phyloP scores from a whole-genome alignment of 225 moss, liverwort and hornwort species.

The Polytrichum commune region DNA sequence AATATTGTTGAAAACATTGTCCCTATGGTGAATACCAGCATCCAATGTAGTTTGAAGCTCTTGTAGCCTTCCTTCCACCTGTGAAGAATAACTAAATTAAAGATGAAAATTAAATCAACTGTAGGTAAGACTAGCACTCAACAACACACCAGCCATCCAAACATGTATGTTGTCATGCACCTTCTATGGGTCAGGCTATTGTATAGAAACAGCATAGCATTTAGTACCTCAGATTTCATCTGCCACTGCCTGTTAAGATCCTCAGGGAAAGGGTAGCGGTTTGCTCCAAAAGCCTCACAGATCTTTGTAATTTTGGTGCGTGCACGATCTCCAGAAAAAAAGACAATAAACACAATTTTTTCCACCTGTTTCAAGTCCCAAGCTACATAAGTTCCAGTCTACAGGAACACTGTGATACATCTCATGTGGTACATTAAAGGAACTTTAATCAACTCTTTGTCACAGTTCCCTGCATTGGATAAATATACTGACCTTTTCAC shows the following conservation, averaged over 20 bases:
- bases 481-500: slow-evolving; percentile 72
- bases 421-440: too few species aligned
- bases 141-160: too few species aligned
- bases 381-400: not conserved
- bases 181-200: too few species aligned
- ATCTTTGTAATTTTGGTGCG: slow-evolving; percentile 94
- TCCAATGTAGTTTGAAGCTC: slow-evolving; percentile 92
- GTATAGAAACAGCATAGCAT: too few species aligned
- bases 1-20: slow-evolving; percentile 80
- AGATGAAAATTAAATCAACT: too few species aligned
- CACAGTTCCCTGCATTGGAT: not conserved
- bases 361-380: slow-evolving; percentile 52
- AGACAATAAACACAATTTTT: slow-evolving; percentile 91
- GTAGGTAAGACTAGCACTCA: too few species aligned
- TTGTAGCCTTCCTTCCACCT: slow-evolving; percentile 72
- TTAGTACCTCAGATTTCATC: slow-evolving; percentile 71
- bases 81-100: not conserved
- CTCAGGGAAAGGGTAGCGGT: slow-evolving; percentile 93
- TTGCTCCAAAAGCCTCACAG: slow-evolving; percentile 95
- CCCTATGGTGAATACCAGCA: slow-evolving; percentile 82
- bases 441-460: too few species aligned
- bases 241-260: slow-evolving; percentile 75
- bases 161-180: too few species aligned
- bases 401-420: too few species aligned
- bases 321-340: slow-evolving; percentile 90